phyloP scores from a whole-genome alignment of 805 yeast genomes.

The Huiozyma naganishii region DNA sequence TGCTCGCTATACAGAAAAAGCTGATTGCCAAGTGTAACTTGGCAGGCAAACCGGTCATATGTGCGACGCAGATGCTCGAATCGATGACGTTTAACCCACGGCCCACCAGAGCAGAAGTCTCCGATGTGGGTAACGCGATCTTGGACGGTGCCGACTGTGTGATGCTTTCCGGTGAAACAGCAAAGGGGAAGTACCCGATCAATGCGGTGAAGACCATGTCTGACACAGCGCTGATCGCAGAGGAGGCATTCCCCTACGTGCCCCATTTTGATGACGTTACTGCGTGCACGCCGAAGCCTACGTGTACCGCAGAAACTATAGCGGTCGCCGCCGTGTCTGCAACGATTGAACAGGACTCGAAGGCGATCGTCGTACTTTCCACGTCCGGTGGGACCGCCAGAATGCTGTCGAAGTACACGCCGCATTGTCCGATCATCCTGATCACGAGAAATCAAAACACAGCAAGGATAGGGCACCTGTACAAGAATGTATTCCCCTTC shows the following conservation, averaged over 20 bases:
- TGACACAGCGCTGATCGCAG: conserved; percentile 92
- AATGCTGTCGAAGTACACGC: conserved; percentile 94
- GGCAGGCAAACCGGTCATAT: conserved; percentile 98
- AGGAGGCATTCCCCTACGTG: conserved; percentile 87
- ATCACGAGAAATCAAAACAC: conserved; percentile 89
- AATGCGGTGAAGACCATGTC: conserved; percentile 99
- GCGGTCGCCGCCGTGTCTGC: conserved; percentile 96
- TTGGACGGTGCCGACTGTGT: conserved; percentile 99
- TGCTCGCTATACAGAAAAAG: conserved; percentile 96
- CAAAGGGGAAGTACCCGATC: conserved; percentile 96
- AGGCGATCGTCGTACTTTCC: conserved; percentile 91
- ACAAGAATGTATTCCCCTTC: conserved; percentile 98
- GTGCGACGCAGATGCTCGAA: conserved; percentile 99
- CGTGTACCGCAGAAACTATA: conserved; percentile 89
- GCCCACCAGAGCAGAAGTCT: conserved; percentile 99
- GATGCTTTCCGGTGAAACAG: conserved; percentile 98
- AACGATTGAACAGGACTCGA: conserved; percentile 89
- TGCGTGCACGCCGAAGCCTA: conserved; percentile 74
- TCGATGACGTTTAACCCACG: conserved; percentile 99
- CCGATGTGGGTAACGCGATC: conserved; percentile 98
- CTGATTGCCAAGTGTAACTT: conserved; percentile 97
- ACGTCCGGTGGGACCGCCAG: conserved; percentile 94
- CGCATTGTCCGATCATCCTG: conserved; percentile 93
- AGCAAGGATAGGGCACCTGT: conserved; percentile 90
- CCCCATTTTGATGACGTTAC: conserved; percentile 80